Evolutionary conservation across 73 alveolate species (phyloP), one percentile per base, ranked within the genome.

Genomic region (Stentor coeruleus): DNA sequence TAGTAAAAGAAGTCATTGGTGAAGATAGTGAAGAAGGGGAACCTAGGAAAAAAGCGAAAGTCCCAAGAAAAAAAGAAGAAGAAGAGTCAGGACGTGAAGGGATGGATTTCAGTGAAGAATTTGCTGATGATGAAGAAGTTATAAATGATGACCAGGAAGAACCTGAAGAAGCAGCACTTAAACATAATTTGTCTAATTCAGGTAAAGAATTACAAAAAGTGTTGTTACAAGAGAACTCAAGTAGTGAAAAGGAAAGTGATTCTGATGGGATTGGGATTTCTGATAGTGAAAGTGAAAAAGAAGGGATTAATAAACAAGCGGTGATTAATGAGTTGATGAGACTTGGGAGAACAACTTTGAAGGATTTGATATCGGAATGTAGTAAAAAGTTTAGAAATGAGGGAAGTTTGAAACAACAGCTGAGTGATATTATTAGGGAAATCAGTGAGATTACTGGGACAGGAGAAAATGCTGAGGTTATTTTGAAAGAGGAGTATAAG

Each of bases 401-500:
- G 28, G 28, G 73, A 1, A 31, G 73, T 1, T 57, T n/a, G 73
- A 57, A 20, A 0, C 35, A 57, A 57, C 15, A 57, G 15, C 28
- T 57, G 73, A 57, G 35, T 2, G 28, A 57, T 20, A 57, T 57
- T 57, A 31, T 57, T n/a, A 57, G 73, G 28, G 73, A 57, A 31
- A 31, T 57, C 3, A 31, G 35, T 20, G 73, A 57, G 15, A 57
- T 57, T 57, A 31, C 15, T 20, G 73, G 73, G 73, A 57, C 73
- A 20, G 73, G 73, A 57, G 73, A 57, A 57, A 57, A 57, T 57
- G 73, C 73, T n/a, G 15, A 57, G 15, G 73, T 57, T 20, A 57
- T 57, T n/a, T 31, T 57, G 2, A 57, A 57, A 57, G 73, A 57
- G 73, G 73, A 57, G 73, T 57, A 57, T 57, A 57, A 57, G 73